A percentile compares a stretch with the other conserved stretches of the same genome.
These are phyloP conservation scores for Curvularia sp. DNA, from an alignment of 2,329 filamentous ascomycete genomes.

Conservation along the genomic window DNA sequence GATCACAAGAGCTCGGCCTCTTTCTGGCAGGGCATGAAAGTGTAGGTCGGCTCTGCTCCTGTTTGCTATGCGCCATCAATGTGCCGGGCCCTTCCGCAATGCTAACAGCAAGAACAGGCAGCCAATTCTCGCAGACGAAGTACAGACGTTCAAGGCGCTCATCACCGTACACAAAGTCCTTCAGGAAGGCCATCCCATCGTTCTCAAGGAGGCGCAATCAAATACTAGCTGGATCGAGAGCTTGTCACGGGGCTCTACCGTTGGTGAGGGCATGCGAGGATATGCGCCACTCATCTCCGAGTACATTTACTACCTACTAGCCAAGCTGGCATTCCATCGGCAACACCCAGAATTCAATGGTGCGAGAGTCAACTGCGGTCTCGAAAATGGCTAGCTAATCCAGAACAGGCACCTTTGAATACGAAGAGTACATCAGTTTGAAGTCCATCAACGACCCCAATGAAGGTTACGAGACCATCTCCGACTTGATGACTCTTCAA, in stretches of 20 bases:
- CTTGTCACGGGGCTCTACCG: conserved; percentile 80
- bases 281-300: conserved; percentile 93
- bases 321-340: conserved; percentile 95
- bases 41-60: conserved; percentile 63
- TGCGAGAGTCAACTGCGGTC: conserved; percentile 34
- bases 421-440: conserved; percentile 97
- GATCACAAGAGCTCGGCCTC: conserved; percentile 94
- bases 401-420: conserved; percentile 79
- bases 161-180: conserved; percentile 98
- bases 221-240: conserved; percentile 93
- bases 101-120: conserved; percentile 65
- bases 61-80: neutral
- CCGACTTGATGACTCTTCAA: conserved; percentile 93
- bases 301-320: conserved; percentile 94
- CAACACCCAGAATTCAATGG: conserved; percentile 98
- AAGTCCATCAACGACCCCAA: conserved; percentile 99
- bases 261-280: conserved; percentile 79
- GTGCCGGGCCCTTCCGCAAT: neutral
- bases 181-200: conserved; percentile 91
- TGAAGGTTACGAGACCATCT: conserved; percentile 95
- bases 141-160: conserved; percentile 98
- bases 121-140: conserved; percentile 96
- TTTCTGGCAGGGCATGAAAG: conserved; percentile 99
- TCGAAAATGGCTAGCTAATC: conserved; percentile 24
- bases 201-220: conserved; percentile 85